Conservation (phyloP, 306 rosid genomes). For the Prunus kanzakura region DNA sequence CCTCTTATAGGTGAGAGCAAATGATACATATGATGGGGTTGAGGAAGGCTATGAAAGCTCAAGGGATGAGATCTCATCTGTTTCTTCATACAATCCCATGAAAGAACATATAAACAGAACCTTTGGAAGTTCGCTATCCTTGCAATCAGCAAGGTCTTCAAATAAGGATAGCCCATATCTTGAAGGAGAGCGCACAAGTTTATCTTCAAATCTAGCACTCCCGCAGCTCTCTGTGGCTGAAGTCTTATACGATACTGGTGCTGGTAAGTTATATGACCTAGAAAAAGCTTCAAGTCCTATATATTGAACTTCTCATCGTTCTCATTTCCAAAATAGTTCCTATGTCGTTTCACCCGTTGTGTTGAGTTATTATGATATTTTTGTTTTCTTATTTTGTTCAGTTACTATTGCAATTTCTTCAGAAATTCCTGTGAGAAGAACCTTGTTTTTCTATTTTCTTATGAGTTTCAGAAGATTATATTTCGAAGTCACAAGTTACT, state of each 20-base stretch:
- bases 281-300: constrained; percentile 14
- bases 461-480: constrained; percentile 14
- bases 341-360: background rate
- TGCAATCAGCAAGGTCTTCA: constrained; percentile 75
- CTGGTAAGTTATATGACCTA: constrained; percentile 49
- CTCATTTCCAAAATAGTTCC: constrained; percentile 5
- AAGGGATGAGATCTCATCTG: constrained; percentile 87
- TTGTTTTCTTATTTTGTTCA: background rate
- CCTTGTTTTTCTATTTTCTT: constrained; percentile 7
- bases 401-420: background rate
- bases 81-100: constrained; percentile 84
- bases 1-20: constrained; percentile 74
- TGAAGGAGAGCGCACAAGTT: constrained; percentile 70
- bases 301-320: constrained; percentile 5
- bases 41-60: constrained; percentile 97
- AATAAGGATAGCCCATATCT: constrained; percentile 41
- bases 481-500: constrained; percentile 31
- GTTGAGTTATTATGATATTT: background rate
- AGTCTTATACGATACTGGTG: constrained; percentile 54
- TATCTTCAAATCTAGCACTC: constrained; percentile 64
- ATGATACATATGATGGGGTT: constrained; percentile 62
- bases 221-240: constrained; percentile 81
- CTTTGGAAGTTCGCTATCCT: constrained; percentile 78
- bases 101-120: constrained; percentile 65
- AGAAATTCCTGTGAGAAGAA: background rate